Conservation (phyloP, 495 filamentous ascomycete genomes). For the Rhypophila decipiens region DNA sequence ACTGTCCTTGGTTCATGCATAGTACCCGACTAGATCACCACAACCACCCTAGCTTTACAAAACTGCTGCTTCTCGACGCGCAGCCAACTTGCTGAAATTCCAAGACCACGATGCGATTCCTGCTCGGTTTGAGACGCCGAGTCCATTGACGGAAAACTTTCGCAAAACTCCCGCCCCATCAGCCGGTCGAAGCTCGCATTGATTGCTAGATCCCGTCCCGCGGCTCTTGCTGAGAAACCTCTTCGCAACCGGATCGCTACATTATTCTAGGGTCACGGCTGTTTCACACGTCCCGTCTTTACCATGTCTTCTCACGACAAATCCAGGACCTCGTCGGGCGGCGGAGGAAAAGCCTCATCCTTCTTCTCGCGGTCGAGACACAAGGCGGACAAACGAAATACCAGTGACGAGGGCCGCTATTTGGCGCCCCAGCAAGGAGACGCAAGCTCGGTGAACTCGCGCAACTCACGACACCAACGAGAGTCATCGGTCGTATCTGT, state of each 20-base stretch:
- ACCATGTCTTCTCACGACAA: constrained; percentile 65
- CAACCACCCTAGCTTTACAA: constrained; percentile 13
- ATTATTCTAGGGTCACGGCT: constrained; percentile 15
- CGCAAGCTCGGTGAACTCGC: constrained; percentile 55
- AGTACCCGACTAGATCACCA: constrained; percentile 8
- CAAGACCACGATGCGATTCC: constrained; percentile 35
- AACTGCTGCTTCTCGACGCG: constrained; percentile 11
- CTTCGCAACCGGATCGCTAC: constrained; percentile 12
- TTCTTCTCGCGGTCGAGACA: constrained; percentile 81
- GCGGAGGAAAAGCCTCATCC: constrained; percentile 63
- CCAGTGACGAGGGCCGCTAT: constrained; percentile 46
- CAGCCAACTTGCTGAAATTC: constrained; percentile 11
- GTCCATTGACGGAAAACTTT: constrained; percentile 29
- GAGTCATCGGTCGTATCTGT: constrained; percentile 70
- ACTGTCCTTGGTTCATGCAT: constrained; percentile 25
- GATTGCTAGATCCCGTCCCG: constrained; percentile 19
- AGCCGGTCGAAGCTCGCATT: constrained; percentile 22
- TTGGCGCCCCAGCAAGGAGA: constrained; percentile 45
- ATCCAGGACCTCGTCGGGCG: constrained; percentile 72
- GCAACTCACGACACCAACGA: constrained; percentile 74
- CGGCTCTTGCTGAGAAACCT: constrained; percentile 14
- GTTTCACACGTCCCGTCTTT: constrained; percentile 25
- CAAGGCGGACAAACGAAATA: constrained; percentile 56
- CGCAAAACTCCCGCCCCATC: constrained; percentile 6
- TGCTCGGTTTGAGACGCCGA: constrained; percentile 31